Evolutionary conservation across 306 rosid species (phyloP).

Genomic region (Canavalia gladiata): DNA sequence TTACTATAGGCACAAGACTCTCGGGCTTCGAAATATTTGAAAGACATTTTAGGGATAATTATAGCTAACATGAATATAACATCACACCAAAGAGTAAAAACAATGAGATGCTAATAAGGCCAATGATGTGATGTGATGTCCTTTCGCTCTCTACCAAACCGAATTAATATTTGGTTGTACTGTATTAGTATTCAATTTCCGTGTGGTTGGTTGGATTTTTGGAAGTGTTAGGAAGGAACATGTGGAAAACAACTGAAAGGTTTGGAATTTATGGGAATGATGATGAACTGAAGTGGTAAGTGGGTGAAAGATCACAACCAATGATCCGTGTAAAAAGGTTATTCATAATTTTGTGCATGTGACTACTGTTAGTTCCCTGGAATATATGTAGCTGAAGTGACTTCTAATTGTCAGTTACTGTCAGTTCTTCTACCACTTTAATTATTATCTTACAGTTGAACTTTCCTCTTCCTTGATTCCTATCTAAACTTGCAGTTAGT

Average conservation of each 20-base stretch:
- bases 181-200: constrained; percentile 44
- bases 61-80: constrained; percentile 25
- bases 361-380: constrained; percentile 50
- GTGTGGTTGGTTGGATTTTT: constrained; percentile 52
- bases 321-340: constrained; percentile 42
- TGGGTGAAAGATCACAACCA: constrained; percentile 11
- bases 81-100: constrained; percentile 56
- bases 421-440: constrained; percentile 48
- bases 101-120: constrained; percentile 62
- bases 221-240: constrained; percentile 38
- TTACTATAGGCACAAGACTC: constrained; percentile 33
- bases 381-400: constrained; percentile 70
- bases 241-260: constrained; percentile 42
- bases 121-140: constrained; percentile 60
- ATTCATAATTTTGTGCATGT: constrained; percentile 40
- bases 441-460: constrained; percentile 45
- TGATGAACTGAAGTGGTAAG: constrained; percentile 38
- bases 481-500: constrained; percentile 47
- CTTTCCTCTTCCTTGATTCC: constrained; percentile 33
- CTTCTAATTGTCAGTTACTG: constrained; percentile 58
- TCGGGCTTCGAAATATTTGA: constrained; percentile 41
- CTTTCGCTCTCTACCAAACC: constrained; percentile 34
- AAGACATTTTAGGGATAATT: constrained; percentile 34
- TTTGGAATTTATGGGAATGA: constrained; percentile 43
- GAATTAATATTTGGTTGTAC: constrained; percentile 44